These are phyloP conservation scores for Scleroderma bovista DNA, from an alignment of 768 basidiomycete genomes.

Conservation along the genomic window DNA sequence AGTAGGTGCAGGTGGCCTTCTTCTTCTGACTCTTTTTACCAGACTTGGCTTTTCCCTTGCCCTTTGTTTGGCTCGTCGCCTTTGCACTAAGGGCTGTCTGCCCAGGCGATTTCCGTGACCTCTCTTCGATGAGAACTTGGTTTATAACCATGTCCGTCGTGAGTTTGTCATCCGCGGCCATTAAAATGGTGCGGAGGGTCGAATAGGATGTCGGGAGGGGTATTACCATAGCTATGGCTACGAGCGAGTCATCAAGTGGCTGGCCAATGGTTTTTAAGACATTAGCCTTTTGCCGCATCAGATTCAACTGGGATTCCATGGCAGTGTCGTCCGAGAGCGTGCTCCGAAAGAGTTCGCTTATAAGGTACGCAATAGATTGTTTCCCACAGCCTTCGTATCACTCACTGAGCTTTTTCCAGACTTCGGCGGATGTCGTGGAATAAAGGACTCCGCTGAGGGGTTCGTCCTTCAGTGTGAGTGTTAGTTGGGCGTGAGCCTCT, in stretches of 20 bases:
- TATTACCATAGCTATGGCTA: constrained; percentile 16
- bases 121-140: no score
- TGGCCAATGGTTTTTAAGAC: constrained; percentile 12
- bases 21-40: no score
- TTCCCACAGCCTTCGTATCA: background rate
- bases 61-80: no score
- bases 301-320: background rate
- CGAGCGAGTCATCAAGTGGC: constrained; percentile 12
- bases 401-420: background rate
- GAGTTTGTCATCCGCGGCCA: constrained; percentile 1
- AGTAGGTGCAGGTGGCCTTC: no score
- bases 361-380: background rate
- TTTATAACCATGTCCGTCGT: no score
- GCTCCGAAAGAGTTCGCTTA: background rate
- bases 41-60: no score
- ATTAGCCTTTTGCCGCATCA: constrained; percentile 4
- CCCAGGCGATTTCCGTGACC: no score
- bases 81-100: no score
- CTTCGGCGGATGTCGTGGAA: background rate
- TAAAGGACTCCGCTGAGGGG: constrained; percentile 11
- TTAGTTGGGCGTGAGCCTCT: constrained; percentile 13
- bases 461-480: constrained; percentile 17
- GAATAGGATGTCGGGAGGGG: constrained; percentile 17
- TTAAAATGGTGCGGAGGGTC: constrained; percentile 17
- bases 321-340: background rate